phyloP scores from a whole-genome alignment of 1,139 yeast genomes.

The Saccharomyces uvarum region DNA sequence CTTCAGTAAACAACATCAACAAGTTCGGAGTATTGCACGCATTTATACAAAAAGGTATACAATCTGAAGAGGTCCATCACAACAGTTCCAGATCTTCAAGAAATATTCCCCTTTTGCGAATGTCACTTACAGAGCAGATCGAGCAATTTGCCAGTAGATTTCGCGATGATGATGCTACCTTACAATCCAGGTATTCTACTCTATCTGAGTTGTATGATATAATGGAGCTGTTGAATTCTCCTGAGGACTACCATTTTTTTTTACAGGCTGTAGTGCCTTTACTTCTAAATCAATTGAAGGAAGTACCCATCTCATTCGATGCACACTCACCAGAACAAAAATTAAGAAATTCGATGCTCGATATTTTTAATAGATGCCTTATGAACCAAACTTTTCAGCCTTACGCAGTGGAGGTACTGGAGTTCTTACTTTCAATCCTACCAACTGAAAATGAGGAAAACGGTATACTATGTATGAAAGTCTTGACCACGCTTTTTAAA shows the following conservation, averaged over 20 bases:
- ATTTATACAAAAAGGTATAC: not conserved
- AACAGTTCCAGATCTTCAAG: not conserved
- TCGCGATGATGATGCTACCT: conserved; percentile 16
- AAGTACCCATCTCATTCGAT: conserved; percentile 66
- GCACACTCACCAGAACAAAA: conserved; percentile 62
- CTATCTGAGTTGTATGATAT: conserved; percentile 80
- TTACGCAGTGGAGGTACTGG: conserved; percentile 55
- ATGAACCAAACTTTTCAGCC: conserved; percentile 79
- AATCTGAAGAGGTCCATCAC: not conserved
- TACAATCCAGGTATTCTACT: conserved; percentile 21
- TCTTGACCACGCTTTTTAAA: conserved; percentile 81
- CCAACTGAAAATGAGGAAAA: conserved; percentile 87
- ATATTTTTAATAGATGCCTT: conserved; percentile 72
- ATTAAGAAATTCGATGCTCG: conserved; percentile 66
- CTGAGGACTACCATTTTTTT: conserved; percentile 66
- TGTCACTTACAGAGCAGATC: conserved; percentile 22
- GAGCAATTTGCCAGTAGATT: conserved; percentile 33
- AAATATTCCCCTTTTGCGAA: not conserved
- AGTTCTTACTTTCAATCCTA: conserved; percentile 52
- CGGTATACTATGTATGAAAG: conserved; percentile 86
- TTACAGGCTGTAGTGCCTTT: conserved; percentile 55
- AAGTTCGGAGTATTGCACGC: not conserved
- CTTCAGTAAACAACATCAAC: not conserved
- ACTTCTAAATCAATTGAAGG: conserved; percentile 50
- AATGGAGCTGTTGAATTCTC: conserved; percentile 71